phyloP scores from a whole-genome alignment of 1,284 basidiomycete species.

The Golubevia sp. region DNA sequence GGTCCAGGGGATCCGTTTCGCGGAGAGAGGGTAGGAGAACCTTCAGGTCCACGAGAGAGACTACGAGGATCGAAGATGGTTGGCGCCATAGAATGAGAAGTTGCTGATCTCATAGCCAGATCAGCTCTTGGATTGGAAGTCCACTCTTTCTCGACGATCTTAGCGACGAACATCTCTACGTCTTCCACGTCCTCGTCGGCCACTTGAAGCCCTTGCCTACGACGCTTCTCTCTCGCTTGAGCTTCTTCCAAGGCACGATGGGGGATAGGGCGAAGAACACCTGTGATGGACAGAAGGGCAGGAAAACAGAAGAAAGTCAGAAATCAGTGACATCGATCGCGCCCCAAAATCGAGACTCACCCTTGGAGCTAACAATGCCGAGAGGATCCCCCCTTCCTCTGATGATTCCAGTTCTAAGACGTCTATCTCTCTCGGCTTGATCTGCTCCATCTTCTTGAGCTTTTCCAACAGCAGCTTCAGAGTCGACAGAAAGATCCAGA shows the following conservation, averaged over 20 bases:
- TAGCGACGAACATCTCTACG: neutral
- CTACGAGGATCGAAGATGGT: neutral
- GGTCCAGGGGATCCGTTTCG: neutral
- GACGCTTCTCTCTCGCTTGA: neutral
- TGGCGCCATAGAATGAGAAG: neutral
- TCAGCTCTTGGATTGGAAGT: neutral
- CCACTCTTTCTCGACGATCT: neutral
- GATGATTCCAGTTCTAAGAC: neutral
- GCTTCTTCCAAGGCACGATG: neutral
- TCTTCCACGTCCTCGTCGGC: neutral
- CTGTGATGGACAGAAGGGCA: neutral
- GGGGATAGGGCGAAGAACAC: neutral
- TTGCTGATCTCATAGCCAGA: neutral
- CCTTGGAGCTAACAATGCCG: constrained; percentile 1
- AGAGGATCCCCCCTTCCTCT: constrained; percentile 1
- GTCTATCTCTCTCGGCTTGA: neutral
- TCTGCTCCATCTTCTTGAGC: neutral
- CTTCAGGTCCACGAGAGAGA: neutral
- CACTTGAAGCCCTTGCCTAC: neutral
- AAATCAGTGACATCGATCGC: neutral
- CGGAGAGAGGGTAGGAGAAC: neutral
- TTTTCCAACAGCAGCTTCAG: constrained; percentile 2
- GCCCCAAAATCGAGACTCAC: constrained; percentile 3
- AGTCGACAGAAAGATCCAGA: neutral
- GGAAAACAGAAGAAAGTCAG: neutral